These are phyloP conservation scores for Drosera capensis DNA, from an alignment of 148 eudicot genomes.

Conservation along the genomic window DNA sequence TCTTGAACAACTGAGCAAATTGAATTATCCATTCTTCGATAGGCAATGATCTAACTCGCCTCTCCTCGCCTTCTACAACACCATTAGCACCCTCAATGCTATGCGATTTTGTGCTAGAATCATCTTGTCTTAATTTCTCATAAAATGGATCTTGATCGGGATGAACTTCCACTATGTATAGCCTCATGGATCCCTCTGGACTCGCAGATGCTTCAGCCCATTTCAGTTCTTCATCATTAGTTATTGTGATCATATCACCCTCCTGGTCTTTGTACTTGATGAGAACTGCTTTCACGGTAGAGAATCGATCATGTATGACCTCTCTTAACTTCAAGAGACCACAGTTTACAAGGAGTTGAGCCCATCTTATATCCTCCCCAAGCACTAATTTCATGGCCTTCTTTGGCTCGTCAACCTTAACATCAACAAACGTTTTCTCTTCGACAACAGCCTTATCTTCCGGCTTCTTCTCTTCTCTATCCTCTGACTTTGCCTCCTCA, in stretches of 20 bases:
- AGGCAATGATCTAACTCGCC: conserved; percentile 15
- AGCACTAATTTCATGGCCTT: conserved; percentile 61
- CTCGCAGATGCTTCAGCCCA: conserved; percentile 66
- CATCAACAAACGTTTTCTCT: conserved; percentile 36
- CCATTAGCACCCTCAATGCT: conserved; percentile 12
- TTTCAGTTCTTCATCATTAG: conserved; percentile 59
- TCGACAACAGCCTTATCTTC: conserved; percentile 78
- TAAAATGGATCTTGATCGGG: conserved; percentile 77
- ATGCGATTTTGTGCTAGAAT: conserved; percentile 8
- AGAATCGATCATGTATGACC: conserved; percentile 55
- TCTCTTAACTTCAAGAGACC: conserved; percentile 53
- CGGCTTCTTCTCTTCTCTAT: conserved; percentile 29
- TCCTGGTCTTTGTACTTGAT: conserved; percentile 81
- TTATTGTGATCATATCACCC: conserved; percentile 88
- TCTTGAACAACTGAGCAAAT: conserved; percentile 82
- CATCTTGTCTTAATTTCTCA: conserved; percentile 19
- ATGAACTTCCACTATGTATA: conserved; percentile 57
- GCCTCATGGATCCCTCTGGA: conserved; percentile 35
- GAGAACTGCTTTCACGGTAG: conserved; percentile 43
- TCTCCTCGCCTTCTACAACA: conserved; percentile 11
- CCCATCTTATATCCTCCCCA: conserved; percentile 96
- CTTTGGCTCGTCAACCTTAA: conserved; percentile 22
- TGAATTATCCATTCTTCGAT: conserved; percentile 79
- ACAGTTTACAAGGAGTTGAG: conserved; percentile 57
- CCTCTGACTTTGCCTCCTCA: conserved; percentile 8